Conservation (phyloP, 768 basidiomycete species). For the Tylopilus balloui region DNA sequence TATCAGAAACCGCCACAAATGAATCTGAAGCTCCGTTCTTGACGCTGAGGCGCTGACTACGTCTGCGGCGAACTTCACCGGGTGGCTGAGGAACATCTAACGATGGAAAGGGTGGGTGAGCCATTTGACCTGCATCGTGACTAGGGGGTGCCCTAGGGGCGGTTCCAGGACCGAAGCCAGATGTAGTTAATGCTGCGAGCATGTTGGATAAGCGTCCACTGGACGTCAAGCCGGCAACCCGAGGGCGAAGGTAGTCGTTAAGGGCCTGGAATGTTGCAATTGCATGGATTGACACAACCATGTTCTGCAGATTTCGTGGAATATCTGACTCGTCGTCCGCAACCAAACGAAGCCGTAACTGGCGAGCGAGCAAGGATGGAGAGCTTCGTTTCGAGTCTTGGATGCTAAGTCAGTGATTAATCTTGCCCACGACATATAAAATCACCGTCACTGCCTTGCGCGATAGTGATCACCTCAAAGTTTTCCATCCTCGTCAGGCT, state of each 20-base stretch:
- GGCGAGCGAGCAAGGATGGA: conserved; percentile 86
- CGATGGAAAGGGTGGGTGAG: conserved; percentile 32
- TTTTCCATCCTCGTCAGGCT: conserved; percentile 92
- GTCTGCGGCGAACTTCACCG: conserved; percentile 53
- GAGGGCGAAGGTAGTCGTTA: conserved; percentile 91
- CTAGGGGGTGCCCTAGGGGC: conserved; percentile 36
- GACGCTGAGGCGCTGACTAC: conserved; percentile 80
- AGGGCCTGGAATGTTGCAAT: conserved; percentile 97
- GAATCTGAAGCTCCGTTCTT: conserved; percentile 41
- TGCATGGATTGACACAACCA: conserved; percentile 96
- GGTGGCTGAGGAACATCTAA: conserved; percentile 34
- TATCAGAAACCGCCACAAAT: conserved; percentile 10
- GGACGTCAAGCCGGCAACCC: conserved; percentile 68
- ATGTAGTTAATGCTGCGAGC: conserved; percentile 84
- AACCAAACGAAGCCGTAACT: conserved; percentile 83
- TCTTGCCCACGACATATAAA: conserved; percentile 1
- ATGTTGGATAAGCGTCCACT: conserved; percentile 74
- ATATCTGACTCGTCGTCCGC: conserved; percentile 87
- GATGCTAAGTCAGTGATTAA: conserved; percentile 1
- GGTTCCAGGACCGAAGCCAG: conserved; percentile 58
- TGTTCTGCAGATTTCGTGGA: conserved; percentile 80
- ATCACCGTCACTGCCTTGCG: conserved; percentile 75
- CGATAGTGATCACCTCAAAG: conserved; percentile 90
- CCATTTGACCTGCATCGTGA: conserved; percentile 26
- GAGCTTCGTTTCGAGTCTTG: conserved; percentile 88